Conservation (phyloP, 306 rosid species). For the Fragaria ananassa region DNA sequence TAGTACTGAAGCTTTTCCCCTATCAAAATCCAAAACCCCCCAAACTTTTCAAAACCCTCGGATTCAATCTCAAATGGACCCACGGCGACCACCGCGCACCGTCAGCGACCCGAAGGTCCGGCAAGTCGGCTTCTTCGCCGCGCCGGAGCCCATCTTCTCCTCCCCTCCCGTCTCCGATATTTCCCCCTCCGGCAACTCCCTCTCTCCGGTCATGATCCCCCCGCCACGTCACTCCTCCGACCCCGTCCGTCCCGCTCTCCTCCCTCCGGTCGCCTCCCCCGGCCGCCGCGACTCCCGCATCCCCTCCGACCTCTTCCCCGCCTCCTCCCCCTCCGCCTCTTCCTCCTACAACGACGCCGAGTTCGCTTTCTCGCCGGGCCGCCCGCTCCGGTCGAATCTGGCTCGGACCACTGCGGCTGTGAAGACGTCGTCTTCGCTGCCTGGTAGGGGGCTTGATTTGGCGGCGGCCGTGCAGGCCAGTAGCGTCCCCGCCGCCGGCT, state of each 20-base stretch:
- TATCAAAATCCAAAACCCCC: neutral
- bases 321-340: slow-evolving; percentile 30
- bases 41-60: slow-evolving; percentile 25
- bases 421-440: slow-evolving; percentile 45
- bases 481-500: slow-evolving; percentile 51
- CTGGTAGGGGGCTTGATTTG: slow-evolving; percentile 42
- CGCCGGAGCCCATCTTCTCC: slow-evolving; percentile 34
- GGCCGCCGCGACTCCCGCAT: slow-evolving; percentile 37
- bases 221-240: slow-evolving; percentile 63
- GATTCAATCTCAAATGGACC: slow-evolving; percentile 42
- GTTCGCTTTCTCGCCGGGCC: slow-evolving; percentile 35
- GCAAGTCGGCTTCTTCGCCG: slow-evolving; percentile 71
- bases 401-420: slow-evolving; percentile 31
- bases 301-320: slow-evolving; percentile 27
- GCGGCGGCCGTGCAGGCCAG: slow-evolving; percentile 30
- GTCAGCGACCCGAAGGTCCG: slow-evolving; percentile 64
- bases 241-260: slow-evolving; percentile 23
- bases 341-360: slow-evolving; percentile 20
- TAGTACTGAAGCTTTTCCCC: neutral
- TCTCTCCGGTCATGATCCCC: slow-evolving; percentile 74
- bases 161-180: slow-evolving; percentile 34
- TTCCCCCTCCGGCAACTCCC: slow-evolving; percentile 48
- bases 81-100: slow-evolving; percentile 49
- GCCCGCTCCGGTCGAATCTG: slow-evolving; percentile 29
- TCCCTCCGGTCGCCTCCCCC: slow-evolving; percentile 29